Evolutionary conservation across 192 early-diverging fungal species (phyloP).

Genomic region (Neocallimastix lanati): DNA sequence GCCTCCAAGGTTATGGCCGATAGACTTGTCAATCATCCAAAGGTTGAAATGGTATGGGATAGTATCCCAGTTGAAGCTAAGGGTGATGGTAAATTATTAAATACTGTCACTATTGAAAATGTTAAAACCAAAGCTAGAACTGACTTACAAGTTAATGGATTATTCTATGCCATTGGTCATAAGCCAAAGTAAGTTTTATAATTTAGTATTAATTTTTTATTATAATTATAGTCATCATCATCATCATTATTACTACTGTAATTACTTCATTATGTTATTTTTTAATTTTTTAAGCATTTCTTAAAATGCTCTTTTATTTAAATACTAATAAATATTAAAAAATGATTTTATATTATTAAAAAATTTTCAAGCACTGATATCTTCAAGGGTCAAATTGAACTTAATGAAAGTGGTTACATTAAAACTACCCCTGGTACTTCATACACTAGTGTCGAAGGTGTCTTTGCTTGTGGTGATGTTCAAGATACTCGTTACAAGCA

Average conservation of each 20-base stretch:
- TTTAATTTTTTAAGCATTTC: too few species aligned
- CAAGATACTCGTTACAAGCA: constrained; percentile 93
- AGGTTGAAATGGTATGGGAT: constrained; percentile 87
- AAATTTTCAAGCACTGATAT: constrained; percentile 5
- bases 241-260: too few species aligned
- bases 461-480: constrained; percentile 97
- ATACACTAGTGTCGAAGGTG: constrained; percentile 70
- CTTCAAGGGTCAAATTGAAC: constrained; percentile 47
- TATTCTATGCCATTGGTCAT: constrained; percentile 98
- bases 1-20: constrained; percentile 95
- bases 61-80: constrained; percentile 63
- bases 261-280: too few species aligned
- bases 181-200: constrained; percentile 41
- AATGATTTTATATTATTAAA: too few species aligned
- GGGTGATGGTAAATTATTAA: constrained; percentile 68
- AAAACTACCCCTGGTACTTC: constrained; percentile 50
- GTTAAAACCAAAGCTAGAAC: constrained; percentile 30
- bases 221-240: too few species aligned
- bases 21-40: constrained; percentile 61
- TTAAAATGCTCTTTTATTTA: too few species aligned
- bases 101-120: constrained; percentile 36
- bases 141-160: constrained; percentile 61
- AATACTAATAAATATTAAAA: too few species aligned
- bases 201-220: too few species aligned
- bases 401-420: constrained; percentile 84